Evolutionary conservation across 2,329 filamentous ascomycete genomes (phyloP).

Genomic region (Cladosporium velox): DNA sequence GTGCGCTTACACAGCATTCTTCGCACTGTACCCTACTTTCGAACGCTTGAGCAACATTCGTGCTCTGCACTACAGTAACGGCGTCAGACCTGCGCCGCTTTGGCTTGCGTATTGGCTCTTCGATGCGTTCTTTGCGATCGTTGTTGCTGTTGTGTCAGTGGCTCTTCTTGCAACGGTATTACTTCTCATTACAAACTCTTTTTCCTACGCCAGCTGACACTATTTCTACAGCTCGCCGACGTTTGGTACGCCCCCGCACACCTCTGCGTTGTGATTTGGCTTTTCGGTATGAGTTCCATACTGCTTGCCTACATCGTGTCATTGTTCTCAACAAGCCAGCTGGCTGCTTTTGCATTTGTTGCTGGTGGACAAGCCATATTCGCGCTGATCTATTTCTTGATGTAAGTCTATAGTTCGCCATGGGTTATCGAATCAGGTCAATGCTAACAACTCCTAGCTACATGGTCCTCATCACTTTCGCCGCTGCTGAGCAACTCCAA

Average conservation of each 20-base stretch:
- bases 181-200: neutral
- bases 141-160: conserved; percentile 64
- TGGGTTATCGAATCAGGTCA: neutral
- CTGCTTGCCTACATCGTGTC: conserved; percentile 77
- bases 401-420: conserved; percentile 31
- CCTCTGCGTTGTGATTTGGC: conserved; percentile 72
- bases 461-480: conserved; percentile 62
- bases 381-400: conserved; percentile 52
- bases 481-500: conserved; percentile 69
- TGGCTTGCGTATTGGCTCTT: conserved; percentile 81
- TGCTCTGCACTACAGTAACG: conserved; percentile 84
- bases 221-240: conserved; percentile 36
- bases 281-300: conserved; percentile 78
- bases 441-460: conserved; percentile 23
- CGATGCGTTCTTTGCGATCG: conserved; percentile 71
- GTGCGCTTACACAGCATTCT: conserved; percentile 78
- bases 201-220: neutral
- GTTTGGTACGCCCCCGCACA: conserved; percentile 77
- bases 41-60: conserved; percentile 77
- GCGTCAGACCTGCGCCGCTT: conserved; percentile 73
- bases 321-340: conserved; percentile 71
- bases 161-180: conserved; percentile 65
- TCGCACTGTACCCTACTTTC: conserved; percentile 78
- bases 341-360: conserved; percentile 81
- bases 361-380: conserved; percentile 69